Conservation (phyloP, 176 grass and related monocot genomes). For the Phragmites australis region DNA sequence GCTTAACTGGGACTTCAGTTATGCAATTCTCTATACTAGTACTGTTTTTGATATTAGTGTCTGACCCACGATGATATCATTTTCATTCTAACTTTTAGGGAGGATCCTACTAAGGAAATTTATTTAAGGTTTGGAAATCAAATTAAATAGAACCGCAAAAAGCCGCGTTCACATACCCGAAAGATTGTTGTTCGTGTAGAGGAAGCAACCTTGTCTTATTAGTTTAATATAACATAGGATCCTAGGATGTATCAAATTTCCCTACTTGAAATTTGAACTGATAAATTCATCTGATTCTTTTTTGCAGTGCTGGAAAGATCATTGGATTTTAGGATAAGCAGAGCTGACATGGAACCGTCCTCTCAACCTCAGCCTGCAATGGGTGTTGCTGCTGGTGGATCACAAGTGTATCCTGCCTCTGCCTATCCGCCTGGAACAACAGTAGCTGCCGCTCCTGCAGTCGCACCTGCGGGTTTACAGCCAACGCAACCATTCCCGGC, state of each 20-base stretch:
- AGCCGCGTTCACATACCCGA: background rate
- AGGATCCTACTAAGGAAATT: background rate
- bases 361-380: conserved; percentile 48
- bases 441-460: conserved; percentile 17
- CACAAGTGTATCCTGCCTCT: conserved; percentile 43
- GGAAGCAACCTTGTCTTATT: background rate
- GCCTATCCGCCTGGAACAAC: conserved; percentile 41
- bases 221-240: background rate
- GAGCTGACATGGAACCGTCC: conserved; percentile 51
- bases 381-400: conserved; percentile 43
- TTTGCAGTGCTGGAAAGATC: conserved; percentile 17
- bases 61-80: background rate
- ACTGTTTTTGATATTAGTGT: background rate
- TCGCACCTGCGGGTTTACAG: conserved; percentile 23
- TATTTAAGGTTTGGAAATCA: background rate
- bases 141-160: background rate
- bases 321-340: conserved; percentile 24
- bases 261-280: conserved; percentile 3
- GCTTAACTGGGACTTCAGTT: background rate
- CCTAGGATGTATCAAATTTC: background rate
- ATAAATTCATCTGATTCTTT: conserved; percentile 1
- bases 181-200: background rate
- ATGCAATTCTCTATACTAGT: background rate
- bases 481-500: conserved; percentile 7
- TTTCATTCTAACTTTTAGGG: background rate